A percentile compares a stretch with the other conserved stretches of the same genome.
phyloP scores from a whole-genome alignment of 192 early-diverging fungal species.

The Anaeromyces robustus region DNA sequence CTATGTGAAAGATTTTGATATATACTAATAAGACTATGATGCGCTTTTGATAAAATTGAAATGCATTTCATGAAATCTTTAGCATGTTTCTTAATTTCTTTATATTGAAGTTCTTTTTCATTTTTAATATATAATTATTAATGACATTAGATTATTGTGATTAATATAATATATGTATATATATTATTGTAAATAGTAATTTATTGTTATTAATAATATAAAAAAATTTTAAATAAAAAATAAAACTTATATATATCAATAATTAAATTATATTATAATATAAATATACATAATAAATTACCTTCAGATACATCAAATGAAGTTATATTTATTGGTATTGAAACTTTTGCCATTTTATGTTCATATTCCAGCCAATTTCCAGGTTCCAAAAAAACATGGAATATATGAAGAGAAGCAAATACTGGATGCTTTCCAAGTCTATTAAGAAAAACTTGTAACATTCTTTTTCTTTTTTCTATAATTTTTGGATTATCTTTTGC shows the following conservation, averaged over 20 bases:
- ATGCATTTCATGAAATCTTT: background rate
- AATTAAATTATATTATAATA: background rate
- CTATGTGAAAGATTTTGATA: background rate
- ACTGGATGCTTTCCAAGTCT: constrained; percentile 76
- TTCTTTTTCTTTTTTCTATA: constrained; percentile 78
- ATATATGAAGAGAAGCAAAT: constrained; percentile 68
- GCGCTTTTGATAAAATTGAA: background rate
- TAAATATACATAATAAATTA: background rate
- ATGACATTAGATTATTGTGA: no score
- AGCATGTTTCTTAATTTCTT: background rate
- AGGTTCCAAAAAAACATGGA: constrained; percentile 82
- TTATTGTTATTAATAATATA: no score
- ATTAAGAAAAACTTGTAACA: constrained; percentile 90
- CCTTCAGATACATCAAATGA: constrained; percentile 3
- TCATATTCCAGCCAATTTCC: constrained; percentile 45
- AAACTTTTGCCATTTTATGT: constrained; percentile 19
- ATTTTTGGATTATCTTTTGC: constrained; percentile 83
- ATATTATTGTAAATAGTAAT: no score
- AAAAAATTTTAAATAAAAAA: background rate
- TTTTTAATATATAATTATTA: no score
- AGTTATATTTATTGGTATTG: constrained; percentile 17
- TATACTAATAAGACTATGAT: background rate
- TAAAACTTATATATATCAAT: background rate
- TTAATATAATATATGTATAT: background rate
- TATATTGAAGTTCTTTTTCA: constrained; percentile 2